Conservation (phyloP, 2,329 filamentous ascomycete genomes). For the Lasiodiplodia theobromae region DNA sequence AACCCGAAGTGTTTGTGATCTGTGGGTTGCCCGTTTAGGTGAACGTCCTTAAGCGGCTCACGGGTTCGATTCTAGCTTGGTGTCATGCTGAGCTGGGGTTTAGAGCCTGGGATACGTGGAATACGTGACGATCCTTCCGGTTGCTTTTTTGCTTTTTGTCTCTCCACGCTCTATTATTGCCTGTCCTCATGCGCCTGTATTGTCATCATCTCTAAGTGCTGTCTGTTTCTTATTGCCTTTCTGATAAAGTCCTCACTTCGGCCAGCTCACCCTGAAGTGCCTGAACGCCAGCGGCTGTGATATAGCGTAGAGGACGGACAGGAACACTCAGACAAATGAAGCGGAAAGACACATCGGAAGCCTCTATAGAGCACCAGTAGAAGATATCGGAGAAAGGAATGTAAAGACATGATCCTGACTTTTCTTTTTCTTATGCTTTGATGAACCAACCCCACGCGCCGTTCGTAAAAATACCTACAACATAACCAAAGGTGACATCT, state of each 20-base stretch:
- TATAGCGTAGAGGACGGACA: neutral
- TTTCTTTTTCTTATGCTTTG: neutral
- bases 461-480: neutral
- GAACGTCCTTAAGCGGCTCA: neutral
- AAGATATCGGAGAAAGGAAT: neutral
- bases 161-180: no score
- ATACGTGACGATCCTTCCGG: no score
- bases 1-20: neutral
- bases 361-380: neutral
- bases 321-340: neutral
- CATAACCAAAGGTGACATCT: neutral
- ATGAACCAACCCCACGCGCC: neutral
- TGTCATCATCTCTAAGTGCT: no score
- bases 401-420: neutral
- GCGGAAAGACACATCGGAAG: neutral
- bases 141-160: neutral
- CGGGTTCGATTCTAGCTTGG: neutral
- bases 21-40: neutral
- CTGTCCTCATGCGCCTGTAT: no score
- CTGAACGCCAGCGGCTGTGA: neutral
- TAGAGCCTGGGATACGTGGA: neutral
- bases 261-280: no score
- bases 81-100: neutral
- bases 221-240: no score
- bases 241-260: no score